A percentile compares a stretch with the other conserved stretches of the same genome.
Evolutionary conservation across 306 rosid species (phyloP).

Genomic region (Trifolium dubium): DNA sequence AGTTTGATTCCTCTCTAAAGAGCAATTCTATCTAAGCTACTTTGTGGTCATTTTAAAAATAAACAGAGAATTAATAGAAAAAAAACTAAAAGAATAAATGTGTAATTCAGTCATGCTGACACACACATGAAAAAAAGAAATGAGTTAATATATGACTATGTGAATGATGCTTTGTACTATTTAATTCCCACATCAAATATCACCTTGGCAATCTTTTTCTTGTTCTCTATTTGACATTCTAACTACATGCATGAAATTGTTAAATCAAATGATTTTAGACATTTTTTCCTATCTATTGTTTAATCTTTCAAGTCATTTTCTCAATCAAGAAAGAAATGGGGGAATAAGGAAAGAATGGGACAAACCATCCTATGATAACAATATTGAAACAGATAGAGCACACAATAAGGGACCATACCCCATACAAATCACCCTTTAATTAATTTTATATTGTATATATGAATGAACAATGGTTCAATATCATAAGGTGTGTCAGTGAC

Average conservation of each 20-base stretch:
- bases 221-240: constrained; percentile 38
- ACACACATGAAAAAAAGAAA: too few species aligned
- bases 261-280: constrained; percentile 26
- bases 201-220: constrained; percentile 30
- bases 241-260: constrained; percentile 26
- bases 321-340: constrained; percentile 29
- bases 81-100: too few species aligned
- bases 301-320: constrained; percentile 52
- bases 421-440: constrained; percentile 13
- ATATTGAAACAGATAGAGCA: constrained; percentile 47
- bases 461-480: constrained; percentile 25
- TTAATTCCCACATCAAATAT: constrained; percentile 23
- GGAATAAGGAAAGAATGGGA: constrained; percentile 40
- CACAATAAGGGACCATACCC: constrained; percentile 46
- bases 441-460: constrained; percentile 22
- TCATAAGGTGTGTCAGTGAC: constrained; percentile 36
- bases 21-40: too few species aligned
- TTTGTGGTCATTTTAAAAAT: too few species aligned
- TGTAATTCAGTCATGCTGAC: too few species aligned
- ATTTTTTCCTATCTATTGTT: constrained; percentile 4
- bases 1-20: too few species aligned
- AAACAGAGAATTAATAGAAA: too few species aligned
- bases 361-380: constrained; percentile 46
- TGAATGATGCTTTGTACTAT: constrained; percentile 33
- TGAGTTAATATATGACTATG: not conserved